These are phyloP conservation scores for Trichopus zeylanicus DNA, from an alignment of 116 monocot species.

Conservation along the genomic window DNA sequence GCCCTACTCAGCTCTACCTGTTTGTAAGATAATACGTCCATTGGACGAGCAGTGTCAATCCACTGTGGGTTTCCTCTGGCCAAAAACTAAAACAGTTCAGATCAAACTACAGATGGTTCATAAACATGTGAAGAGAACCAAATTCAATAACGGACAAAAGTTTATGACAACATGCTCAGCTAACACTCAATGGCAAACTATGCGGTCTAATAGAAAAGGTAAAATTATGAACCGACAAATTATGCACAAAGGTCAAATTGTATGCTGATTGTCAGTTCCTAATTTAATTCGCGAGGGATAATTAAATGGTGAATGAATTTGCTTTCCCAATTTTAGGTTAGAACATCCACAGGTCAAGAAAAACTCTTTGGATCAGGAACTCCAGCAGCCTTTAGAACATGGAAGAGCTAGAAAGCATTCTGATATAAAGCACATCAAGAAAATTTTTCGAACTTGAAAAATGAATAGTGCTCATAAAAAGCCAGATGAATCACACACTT, in stretches of 20 bases:
- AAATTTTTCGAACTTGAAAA: background rate
- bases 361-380: too few relatives aligned
- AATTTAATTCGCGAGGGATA: too few relatives aligned
- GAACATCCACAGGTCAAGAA: too few relatives aligned
- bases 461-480: background rate
- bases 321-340: too few relatives aligned
- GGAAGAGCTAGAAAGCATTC: background rate
- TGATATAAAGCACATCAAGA: background rate
- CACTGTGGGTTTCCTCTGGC: slow-evolving; percentile 92
- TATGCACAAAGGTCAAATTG: too few relatives aligned
- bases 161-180: background rate
- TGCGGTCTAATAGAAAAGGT: too few relatives aligned
- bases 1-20: slow-evolving; percentile 39
- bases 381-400: background rate
- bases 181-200: too few relatives aligned
- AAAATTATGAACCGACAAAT: too few relatives aligned
- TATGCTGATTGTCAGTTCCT: too few relatives aligned
- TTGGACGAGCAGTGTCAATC: slow-evolving; percentile 75
- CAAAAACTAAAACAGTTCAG: slow-evolving; percentile 1
- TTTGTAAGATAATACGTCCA: slow-evolving; percentile 82
- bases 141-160: background rate
- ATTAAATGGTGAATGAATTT: too few relatives aligned
- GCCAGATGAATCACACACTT: slow-evolving; percentile 13
- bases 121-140: background rate
- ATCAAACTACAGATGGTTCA: background rate